Evolutionary conservation across 345 rosid genomes (phyloP).

Genomic region (Citrus maxima): DNA sequence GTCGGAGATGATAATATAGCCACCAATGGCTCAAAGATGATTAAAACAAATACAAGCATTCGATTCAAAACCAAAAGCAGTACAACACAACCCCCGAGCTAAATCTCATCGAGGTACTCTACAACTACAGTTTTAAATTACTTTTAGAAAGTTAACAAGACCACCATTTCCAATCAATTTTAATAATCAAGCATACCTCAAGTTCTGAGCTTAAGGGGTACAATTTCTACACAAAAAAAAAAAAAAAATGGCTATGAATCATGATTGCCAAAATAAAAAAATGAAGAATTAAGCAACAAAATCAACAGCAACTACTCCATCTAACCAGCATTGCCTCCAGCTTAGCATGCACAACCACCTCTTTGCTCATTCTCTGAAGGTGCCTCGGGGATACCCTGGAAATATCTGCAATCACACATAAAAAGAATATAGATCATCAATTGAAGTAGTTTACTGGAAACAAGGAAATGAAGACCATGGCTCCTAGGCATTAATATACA

Average conservation of each 20-base stretch:
- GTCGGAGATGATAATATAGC: too few relatives aligned
- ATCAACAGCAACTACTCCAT: background rate
- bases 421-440: background rate
- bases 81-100: background rate
- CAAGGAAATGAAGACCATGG: too few relatives aligned
- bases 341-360: conserved; percentile 90
- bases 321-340: background rate
- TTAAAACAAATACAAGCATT: background rate
- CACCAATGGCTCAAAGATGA: background rate
- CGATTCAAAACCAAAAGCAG: background rate
- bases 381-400: conserved; percentile 77
- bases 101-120: background rate
- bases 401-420: conserved; percentile 55
- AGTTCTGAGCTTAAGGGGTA: background rate
- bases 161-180: background rate
- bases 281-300: conserved; percentile 3
- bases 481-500: background rate
- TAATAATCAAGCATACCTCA: background rate
- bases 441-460: too few relatives aligned
- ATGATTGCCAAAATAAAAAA: conserved; percentile 20
- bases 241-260: conserved; percentile 10
- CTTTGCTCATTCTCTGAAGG: conserved; percentile 76
- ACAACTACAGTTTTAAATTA: background rate
- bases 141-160: background rate
- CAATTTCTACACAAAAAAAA: conserved; percentile 13